Base-by-base conservation (phyloP, 495 filamentous ascomycete species). In the Neurospora sp. region DNA sequence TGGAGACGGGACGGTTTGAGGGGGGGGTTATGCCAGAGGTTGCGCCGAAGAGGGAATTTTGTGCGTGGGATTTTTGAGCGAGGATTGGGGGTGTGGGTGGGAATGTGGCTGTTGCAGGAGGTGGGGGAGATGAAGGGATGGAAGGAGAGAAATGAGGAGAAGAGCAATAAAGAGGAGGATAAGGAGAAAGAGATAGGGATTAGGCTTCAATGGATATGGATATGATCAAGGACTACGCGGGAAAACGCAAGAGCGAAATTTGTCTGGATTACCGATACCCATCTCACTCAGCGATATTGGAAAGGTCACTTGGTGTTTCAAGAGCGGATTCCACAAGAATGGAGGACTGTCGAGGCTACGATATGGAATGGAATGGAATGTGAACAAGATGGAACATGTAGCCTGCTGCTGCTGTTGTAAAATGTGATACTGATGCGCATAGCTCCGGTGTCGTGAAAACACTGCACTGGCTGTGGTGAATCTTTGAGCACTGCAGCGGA, bases 41-140 rank as follows among this genome's bases (percentile, higher is more conserved):
- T 22, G 89, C 93, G 40, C 93, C 93, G 3, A 89, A 88, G 85
- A 85, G 86, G 70, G 93, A 93, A 80, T 92, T 87, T 84, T 88
- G 91, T 75, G 77, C 82, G n/a, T 94, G 89, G 83, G 87, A 92
- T 77, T 90, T 93, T 77, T 92, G 78, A 82, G 40, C 2, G n/a
- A 45, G n/a, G 44, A 47, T n/a, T 9, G 40, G 40, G 40, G 10
- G 44, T n/a, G 39, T 68, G 39, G n/a, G 1, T n/a, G n/a, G n/a
- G n/a, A n/a, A n/a, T 12, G 42, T 70, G 45, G 35, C n/a, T 37
- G 18, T 20, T 70, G 18, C 14, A n/a, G 3, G 35, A 35, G 39
- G 10, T 4, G 39, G 12, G 39, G 4, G 10, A 40, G 39, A 40
- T 22, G n/a, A 22, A n/a, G 45, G 18, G 8, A 10, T n/a, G n/a